These are phyloP conservation scores for Plantago coronopus DNA, from an alignment of 305 asterid species.

Conservation along the genomic window DNA sequence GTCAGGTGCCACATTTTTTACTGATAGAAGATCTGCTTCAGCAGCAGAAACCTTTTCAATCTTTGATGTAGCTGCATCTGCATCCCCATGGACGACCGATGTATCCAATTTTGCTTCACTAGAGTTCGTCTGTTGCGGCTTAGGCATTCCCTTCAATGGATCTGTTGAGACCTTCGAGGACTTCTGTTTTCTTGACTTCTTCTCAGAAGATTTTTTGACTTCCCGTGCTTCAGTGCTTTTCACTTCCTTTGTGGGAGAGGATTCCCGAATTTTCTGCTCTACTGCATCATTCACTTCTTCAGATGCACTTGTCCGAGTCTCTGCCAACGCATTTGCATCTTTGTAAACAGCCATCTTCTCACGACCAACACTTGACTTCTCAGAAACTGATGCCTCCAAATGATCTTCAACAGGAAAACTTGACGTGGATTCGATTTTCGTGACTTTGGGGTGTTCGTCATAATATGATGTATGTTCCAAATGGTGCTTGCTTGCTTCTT, in stretches of 20 bases:
- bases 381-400: constrained; percentile 26
- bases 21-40: constrained; percentile 24
- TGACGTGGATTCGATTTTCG: not conserved
- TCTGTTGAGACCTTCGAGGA: constrained; percentile 47
- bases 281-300: constrained; percentile 30
- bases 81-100: constrained; percentile 28
- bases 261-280: constrained; percentile 29
- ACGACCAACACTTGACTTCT: constrained; percentile 23
- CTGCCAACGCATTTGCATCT: constrained; percentile 26
- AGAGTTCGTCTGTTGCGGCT: constrained; percentile 35
- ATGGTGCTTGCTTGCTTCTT: constrained; percentile 20
- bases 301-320: constrained; percentile 23
- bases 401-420: constrained; percentile 26
- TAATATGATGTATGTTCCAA: constrained; percentile 27
- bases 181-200: constrained; percentile 76
- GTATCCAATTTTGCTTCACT: constrained; percentile 30
- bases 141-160: constrained; percentile 32
- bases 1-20: constrained; percentile 22
- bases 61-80: constrained; percentile 29
- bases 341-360: constrained; percentile 20
- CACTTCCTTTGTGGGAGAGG: constrained; percentile 38
- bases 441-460: constrained; percentile 25
- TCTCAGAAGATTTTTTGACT: constrained; percentile 56
- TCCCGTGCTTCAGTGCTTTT: constrained; percentile 43
- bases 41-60: constrained; percentile 23